These are phyloP conservation scores for Penicillium freii DNA, from an alignment of 2,329 filamentous ascomycete species.

Conservation along the genomic window DNA sequence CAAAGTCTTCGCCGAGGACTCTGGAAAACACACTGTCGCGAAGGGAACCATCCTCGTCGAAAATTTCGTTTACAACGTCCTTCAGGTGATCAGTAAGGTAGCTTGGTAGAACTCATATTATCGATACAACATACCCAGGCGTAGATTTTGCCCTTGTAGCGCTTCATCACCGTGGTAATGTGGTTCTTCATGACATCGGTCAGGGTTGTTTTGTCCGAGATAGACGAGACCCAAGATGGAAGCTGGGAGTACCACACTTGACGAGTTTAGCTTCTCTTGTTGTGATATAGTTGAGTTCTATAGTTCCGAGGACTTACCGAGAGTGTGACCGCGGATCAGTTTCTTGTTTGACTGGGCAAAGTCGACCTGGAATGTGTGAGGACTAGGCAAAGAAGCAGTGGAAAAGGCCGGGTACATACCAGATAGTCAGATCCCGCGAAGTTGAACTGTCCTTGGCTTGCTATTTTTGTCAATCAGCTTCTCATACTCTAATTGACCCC, in stretches of 20 bases:
- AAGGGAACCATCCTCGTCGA: constrained; percentile 56
- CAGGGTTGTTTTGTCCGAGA: constrained; percentile 50
- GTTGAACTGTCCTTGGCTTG: not conserved
- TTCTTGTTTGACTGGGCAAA: constrained; percentile 41
- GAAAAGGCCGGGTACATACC: constrained; percentile 12
- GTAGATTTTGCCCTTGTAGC: constrained; percentile 38
- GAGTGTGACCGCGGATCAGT: constrained; percentile 62
- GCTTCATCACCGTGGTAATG: constrained; percentile 35
- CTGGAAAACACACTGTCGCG: constrained; percentile 63
- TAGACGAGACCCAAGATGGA: constrained; percentile 46
- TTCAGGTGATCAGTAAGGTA: constrained; percentile 2
- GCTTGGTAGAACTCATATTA: not conserved
- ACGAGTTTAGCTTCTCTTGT: not conserved
- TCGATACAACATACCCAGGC: constrained; percentile 31
- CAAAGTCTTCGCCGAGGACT: constrained; percentile 68
- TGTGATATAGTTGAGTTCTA: constrained; percentile 18
- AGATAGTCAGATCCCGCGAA: constrained; percentile 55
- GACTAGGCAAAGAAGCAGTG: constrained; percentile 37
- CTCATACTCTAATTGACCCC: not conserved
- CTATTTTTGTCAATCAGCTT: not conserved
- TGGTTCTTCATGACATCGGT: constrained; percentile 52
- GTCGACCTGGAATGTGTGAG: constrained; percentile 55
- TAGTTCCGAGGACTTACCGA: constrained; percentile 46
- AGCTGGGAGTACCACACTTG: constrained; percentile 42
- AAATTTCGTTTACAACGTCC: constrained; percentile 37